Evolutionary conservation across 2,329 filamentous ascomycete species (phyloP), one percentile per base, ranked within the genome.

Genomic region (Colletotrichum sublineola): DNA sequence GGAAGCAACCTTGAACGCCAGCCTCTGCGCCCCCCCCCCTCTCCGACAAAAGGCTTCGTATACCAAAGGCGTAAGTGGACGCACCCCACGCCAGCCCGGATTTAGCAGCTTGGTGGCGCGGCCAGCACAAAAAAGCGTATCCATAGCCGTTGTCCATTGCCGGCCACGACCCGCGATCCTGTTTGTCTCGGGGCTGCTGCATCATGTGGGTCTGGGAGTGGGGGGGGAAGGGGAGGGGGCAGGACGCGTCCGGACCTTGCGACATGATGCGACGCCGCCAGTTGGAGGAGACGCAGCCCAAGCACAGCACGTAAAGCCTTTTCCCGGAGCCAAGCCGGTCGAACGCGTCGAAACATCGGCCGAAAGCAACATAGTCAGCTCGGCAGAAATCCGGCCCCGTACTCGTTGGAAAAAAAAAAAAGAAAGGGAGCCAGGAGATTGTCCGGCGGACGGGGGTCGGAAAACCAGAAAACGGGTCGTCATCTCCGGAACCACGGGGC

Each of bases 311-410:
- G 20, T n/a, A n/a, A 50, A 20, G 12, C 33, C 24, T 24, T 50
- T 33, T n/a, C n/a, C 18, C 9, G 11, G 36, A 63, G 20, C 42
- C 18, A 42, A 50, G 60, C 15, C 15, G 33, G 40, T n/a, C 42
- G n/a, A 24, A 53, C 7, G 40, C n/a, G 36, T 52, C 20, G 60
- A 29, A 40, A 29, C 31, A 63, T 24, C 46, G 7, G 33, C 60
- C 50, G 40, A 36, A 48, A 50, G 58, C 29, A 24, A 24, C 24
- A 24, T 24, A 24, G 24, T 24, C 1, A 24, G 24, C 24, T 24
- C 24, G 24, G 24, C 24, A 46, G 20, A 56, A 58, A 46, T 68
- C 64, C 68, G 68, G 58, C 44, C 20, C 44, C 68, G 52, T 42
- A 42, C 20, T 67, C 55, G 38, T 2, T 4, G 44, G 38, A 9